Evolutionary conservation across 306 rosid genomes (phyloP).

Genomic region (Abrus pulchellus): DNA sequence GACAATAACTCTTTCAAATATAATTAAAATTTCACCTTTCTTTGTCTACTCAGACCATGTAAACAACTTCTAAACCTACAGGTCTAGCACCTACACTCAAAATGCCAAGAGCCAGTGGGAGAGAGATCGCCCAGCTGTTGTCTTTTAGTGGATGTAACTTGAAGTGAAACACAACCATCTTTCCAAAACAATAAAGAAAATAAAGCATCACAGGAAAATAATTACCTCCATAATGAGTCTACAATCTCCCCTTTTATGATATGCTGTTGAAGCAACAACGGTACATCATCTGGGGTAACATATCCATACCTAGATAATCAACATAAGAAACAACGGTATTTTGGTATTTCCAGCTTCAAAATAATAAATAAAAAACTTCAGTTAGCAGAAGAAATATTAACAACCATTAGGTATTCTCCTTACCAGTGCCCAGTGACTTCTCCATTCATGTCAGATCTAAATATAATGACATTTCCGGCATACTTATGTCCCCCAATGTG

Average conservation of each 20-base stretch:
- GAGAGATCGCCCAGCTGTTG: not conserved
- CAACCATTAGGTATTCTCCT: slow-evolving; percentile 37
- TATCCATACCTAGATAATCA: slow-evolving; percentile 84
- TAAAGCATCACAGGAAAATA: slow-evolving; percentile 12
- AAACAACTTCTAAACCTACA: slow-evolving; percentile 30
- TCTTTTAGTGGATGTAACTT: slow-evolving; percentile 8
- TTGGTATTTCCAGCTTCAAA: not conserved
- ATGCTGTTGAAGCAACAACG: slow-evolving; percentile 82
- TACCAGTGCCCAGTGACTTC: slow-evolving; percentile 93
- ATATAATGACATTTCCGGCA: slow-evolving; percentile 92
- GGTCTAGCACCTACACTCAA: slow-evolving; percentile 49
- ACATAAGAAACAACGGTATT: slow-evolving; percentile 25
- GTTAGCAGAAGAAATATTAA: slow-evolving; percentile 7
- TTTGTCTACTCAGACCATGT: not conserved
- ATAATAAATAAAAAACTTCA: slow-evolving; percentile 8
- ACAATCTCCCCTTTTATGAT: slow-evolving; percentile 74
- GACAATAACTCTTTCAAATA: not conserved
- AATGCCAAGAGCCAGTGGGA: slow-evolving; percentile 7
- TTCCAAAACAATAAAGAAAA: slow-evolving; percentile 14
- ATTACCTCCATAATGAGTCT: slow-evolving; percentile 87
- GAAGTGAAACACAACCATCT: not conserved
- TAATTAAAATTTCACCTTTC: slow-evolving; percentile 8
- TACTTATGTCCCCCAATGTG: slow-evolving; percentile 91
- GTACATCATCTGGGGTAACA: slow-evolving; percentile 86
- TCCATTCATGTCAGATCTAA: slow-evolving; percentile 66